Conservation (phyloP, 1,284 basidiomycete genomes). For the Trametes sp. region DNA sequence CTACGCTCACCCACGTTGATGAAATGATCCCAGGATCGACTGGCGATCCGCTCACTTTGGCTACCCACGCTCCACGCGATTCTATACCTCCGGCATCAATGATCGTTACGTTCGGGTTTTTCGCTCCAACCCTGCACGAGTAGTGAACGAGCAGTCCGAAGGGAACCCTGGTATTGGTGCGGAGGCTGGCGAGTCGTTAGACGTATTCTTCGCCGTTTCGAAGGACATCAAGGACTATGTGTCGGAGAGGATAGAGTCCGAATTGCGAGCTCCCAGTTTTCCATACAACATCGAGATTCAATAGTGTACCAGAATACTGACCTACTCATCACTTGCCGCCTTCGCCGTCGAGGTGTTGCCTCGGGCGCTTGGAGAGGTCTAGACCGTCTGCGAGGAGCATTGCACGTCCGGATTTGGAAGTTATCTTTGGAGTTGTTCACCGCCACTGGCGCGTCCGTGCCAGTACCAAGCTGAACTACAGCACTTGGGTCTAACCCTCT, state of each 20-base stretch:
- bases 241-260: neutral
- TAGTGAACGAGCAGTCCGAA: neutral
- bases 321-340: no score
- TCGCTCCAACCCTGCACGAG: constrained; percentile 35
- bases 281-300: constrained; percentile 14
- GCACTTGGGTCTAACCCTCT: neutral
- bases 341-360: no score
- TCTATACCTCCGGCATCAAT: constrained; percentile 34
- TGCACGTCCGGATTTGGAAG: constrained; percentile 11
- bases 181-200: constrained; percentile 4
- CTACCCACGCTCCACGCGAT: constrained; percentile 31
- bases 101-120: constrained; percentile 43
- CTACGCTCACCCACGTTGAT: neutral
- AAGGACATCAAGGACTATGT: constrained; percentile 2
- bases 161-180: no score
- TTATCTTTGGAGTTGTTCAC: neutral
- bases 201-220: constrained; percentile 19
- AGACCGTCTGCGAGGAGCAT: neutral
- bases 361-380: neutral
- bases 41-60: constrained; percentile 45
- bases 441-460: no score
- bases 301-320: neutral
- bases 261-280: constrained; percentile 5
- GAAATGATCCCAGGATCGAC: constrained; percentile 32
- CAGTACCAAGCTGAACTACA: no score